Evolutionary conservation across 331 rosid species (phyloP).

Genomic region (Malus hybrid): DNA sequence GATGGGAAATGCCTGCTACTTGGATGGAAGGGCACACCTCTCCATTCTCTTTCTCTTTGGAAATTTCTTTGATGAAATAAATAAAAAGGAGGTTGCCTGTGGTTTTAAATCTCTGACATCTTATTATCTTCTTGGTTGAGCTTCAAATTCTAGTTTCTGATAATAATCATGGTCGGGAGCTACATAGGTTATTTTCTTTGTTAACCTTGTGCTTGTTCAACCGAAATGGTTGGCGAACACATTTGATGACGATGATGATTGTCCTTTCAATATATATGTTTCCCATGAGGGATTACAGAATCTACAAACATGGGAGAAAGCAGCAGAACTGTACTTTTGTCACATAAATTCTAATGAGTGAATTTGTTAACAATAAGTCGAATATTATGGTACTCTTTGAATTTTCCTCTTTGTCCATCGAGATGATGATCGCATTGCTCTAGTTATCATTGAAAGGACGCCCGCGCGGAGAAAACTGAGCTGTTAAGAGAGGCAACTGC

Average conservation of each 20-base stretch:
- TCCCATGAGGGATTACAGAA: no score
- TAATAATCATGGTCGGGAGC: background rate
- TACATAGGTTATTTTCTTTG: background rate
- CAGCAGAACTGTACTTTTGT: background rate
- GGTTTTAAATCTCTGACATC: background rate
- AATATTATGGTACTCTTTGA: background rate
- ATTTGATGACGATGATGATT: background rate
- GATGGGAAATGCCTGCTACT: conserved; percentile 36
- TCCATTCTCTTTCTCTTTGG: conserved; percentile 55
- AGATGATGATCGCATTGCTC: background rate
- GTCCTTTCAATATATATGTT: no score
- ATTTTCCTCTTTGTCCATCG: background rate
- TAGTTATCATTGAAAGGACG: background rate
- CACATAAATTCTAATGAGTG: background rate
- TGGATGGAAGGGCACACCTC: conserved; percentile 76
- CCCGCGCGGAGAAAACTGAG: background rate
- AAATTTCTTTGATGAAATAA: conserved; percentile 22
- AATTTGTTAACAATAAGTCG: background rate
- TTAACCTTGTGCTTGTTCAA: background rate
- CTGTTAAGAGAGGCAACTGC: background rate
- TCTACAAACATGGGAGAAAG: no score
- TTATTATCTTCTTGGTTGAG: background rate
- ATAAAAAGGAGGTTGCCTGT: background rate
- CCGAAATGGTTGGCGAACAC: background rate
- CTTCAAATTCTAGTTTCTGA: background rate